Percentiles rank a stretch among this genome's conserved stretches.
phyloP scores from a whole-genome alignment of 495 filamentous ascomycete species.

The Penicillium paradoxum region DNA sequence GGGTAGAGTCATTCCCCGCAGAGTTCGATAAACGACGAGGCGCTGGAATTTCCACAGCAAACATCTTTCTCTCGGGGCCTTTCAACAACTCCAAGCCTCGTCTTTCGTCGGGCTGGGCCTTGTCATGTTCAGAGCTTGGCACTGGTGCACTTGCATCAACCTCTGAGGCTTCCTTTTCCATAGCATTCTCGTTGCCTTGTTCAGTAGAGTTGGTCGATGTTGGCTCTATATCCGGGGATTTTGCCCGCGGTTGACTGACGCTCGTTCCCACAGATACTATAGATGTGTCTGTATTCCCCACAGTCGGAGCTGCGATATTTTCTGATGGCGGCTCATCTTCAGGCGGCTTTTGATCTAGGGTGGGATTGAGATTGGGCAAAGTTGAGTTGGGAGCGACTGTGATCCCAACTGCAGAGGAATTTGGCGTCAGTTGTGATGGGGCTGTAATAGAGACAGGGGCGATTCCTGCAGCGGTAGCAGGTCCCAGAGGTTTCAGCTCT shows the following conservation, averaged over 20 bases:
- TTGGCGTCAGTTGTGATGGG: background rate
- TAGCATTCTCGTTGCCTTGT: background rate
- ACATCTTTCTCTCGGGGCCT: background rate
- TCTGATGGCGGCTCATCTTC: background rate
- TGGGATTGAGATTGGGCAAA: background rate
- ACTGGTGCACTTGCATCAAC: background rate
- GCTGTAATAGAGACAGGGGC: background rate
- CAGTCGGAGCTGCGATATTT: background rate
- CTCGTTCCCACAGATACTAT: conserved; percentile 5
- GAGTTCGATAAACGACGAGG: conserved; percentile 5
- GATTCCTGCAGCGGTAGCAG: conserved; percentile 12
- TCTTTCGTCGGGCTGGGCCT: background rate
- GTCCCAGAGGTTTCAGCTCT: conserved; percentile 21
- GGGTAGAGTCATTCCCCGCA: background rate
- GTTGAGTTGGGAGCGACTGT: background rate
- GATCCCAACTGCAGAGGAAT: background rate
- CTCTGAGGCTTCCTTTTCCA: background rate
- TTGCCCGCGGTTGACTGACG: background rate
- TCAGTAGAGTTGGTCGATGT: background rate
- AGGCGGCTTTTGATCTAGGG: background rate
- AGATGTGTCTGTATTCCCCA: background rate
- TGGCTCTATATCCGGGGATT: background rate
- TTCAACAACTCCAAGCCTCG: background rate
- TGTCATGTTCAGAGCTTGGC: background rate
- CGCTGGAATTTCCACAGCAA: conserved; percentile 13